These are phyloP conservation scores for Rutstroemia sp. DNA, from an alignment of 2,329 filamentous ascomycete species.

Conservation along the genomic window DNA sequence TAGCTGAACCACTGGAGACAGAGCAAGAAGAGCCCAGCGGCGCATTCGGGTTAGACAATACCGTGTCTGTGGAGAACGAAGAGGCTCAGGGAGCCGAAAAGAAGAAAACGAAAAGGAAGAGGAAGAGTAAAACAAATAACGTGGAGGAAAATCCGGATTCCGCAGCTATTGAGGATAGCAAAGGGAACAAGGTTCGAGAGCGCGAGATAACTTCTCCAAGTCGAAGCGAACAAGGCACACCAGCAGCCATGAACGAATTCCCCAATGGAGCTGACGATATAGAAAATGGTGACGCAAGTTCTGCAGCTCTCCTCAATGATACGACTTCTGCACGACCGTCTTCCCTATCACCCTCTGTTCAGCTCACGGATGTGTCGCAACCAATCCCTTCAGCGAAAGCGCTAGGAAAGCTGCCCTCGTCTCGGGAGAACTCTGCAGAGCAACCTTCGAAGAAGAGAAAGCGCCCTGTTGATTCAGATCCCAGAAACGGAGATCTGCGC, in stretches of 20 bases:
- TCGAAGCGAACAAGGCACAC: too few relatives aligned
- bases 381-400: constrained; percentile 14
- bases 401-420: constrained; percentile 20
- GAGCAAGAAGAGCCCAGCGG: too few relatives aligned
- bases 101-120: neutral
- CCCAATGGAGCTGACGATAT: neutral
- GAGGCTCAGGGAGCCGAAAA: neutral
- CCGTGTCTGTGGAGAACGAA: neutral
- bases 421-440: constrained; percentile 10
- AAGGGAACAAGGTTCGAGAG: neutral
- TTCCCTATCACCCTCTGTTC: neutral
- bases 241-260: too few relatives aligned
- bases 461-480: constrained; percentile 7
- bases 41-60: too few relatives aligned
- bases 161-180: neutral
- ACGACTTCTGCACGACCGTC: neutral
- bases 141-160: neutral
- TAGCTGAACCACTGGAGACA: too few relatives aligned
- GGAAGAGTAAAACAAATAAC: neutral
- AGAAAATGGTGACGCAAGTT: constrained; percentile 1
- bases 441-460: constrained; percentile 9
- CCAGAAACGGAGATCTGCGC: constrained; percentile 5
- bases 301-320: constrained; percentile 2
- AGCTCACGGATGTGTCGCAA: neutral
- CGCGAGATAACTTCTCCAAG: too few relatives aligned